Base-by-base conservation (phyloP, 257 asterid species). In the Gynochthodes officinalis region DNA sequence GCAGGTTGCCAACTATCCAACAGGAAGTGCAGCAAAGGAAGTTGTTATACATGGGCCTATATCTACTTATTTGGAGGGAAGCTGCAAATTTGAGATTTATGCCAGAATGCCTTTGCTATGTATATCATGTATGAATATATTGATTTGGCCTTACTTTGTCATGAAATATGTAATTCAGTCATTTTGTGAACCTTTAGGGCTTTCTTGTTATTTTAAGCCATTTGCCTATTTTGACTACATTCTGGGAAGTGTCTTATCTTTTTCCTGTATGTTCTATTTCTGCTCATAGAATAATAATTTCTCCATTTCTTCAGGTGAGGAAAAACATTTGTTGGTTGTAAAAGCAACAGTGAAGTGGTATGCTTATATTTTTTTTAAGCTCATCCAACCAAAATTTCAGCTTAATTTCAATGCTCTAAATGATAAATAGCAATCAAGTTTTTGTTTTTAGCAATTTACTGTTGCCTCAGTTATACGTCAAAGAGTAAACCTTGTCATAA, bases 51-150 rank as follows among this genome's bases (percentile, higher is more conserved):
- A 91, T 91, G 89, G 97, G 99, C 53, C 87, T 94, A 37, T 94
- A 94, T 86, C 99, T 94, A 82, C 97, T 94, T 78, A 94, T 94
- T 39, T 94, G 99, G 99, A 98, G 99, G 53, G 99, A 94, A 81
- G 97, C 98, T 79, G 97, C 99, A 60, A 94, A 94, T 82, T 84
- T 94, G 84, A 85, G 99, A 83, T 94, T 91, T 73, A 89, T 94
- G 99, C 99, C 98, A 35, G 98, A 94, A 85, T 91, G 98, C 85
- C 91, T 94, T 52, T 91, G 98, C 87, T 94, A 86, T 78, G 91
- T 94, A 67, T 94, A 91, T 82, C 96, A 91, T 80, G 99, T 94
- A 89, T 46, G 90, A 54, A 66, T 63, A 64, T 37, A 15, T 7
- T 40, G 28, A 16, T 44, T 35, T 60, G 23, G 27, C 43, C 46